Conservation (phyloP, 805 yeast species). For the Pichia membranifaciens region DNA sequence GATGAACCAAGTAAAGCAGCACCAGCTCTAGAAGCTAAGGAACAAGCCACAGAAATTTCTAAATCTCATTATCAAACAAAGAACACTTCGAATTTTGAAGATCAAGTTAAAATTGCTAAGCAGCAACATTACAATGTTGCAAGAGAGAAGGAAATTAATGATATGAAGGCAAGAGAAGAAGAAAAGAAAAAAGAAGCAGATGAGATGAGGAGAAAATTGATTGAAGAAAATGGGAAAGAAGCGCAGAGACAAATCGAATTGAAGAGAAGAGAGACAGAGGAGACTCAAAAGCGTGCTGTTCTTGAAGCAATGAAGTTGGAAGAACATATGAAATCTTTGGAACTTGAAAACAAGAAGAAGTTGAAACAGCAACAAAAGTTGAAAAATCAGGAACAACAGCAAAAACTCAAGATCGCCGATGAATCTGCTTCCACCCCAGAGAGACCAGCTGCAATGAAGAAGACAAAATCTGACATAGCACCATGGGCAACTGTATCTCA, state of each 20-base stretch:
- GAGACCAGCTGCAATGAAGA: background rate
- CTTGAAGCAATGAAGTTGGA: conserved; percentile 2
- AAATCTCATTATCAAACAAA: too few relatives aligned
- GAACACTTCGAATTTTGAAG: too few relatives aligned
- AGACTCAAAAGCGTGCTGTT: background rate
- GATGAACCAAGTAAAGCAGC: too few relatives aligned
- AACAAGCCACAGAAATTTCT: too few relatives aligned
- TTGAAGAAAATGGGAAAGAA: background rate
- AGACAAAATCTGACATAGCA: conserved; percentile 8
- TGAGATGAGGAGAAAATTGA: background rate
- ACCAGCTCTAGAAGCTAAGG: too few relatives aligned
- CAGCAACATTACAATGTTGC: too few relatives aligned
- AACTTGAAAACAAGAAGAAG: conserved; percentile 9
- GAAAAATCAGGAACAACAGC: conserved; percentile 5
- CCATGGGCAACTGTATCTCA: conserved; percentile 34
- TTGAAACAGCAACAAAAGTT: conserved; percentile 1
- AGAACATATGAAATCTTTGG: conserved; percentile 6
- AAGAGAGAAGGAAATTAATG: background rate
- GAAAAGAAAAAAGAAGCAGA: background rate
- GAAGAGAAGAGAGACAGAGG: background rate
- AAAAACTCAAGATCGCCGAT: background rate
- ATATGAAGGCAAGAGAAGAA: background rate
- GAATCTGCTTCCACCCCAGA: background rate
- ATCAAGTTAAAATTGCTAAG: too few relatives aligned
- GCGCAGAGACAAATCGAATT: background rate